phyloP scores from a whole-genome alignment of 2,329 filamentous ascomycete species.

The Fusarium beomiforme region DNA sequence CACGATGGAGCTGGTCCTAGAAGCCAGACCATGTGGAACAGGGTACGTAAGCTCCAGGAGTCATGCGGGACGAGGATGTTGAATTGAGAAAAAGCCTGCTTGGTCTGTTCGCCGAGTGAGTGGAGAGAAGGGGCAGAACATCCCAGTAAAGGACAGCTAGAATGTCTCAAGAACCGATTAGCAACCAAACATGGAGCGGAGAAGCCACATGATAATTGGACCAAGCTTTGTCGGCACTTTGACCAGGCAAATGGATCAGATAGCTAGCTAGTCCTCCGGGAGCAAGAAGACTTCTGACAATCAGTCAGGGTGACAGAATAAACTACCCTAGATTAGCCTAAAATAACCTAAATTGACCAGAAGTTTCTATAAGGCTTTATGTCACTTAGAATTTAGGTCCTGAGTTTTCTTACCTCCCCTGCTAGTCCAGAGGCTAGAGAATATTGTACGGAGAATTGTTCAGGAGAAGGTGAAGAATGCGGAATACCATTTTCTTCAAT shows the following conservation, averaged over 20 bases:
- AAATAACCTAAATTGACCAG: too few relatives aligned
- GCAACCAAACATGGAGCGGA: slow-evolving; percentile 34
- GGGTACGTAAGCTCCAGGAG: slow-evolving; percentile 40
- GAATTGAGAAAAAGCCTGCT: slow-evolving; percentile 18
- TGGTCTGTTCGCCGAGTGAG: slow-evolving; percentile 29
- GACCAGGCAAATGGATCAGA: slow-evolving; percentile 5
- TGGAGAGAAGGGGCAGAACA: slow-evolving; percentile 31
- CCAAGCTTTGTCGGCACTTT: slow-evolving; percentile 33
- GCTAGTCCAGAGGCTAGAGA: background rate
- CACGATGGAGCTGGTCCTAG: slow-evolving; percentile 19
- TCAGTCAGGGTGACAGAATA: too few relatives aligned
- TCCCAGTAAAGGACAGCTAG: slow-evolving; percentile 37
- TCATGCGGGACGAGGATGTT: slow-evolving; percentile 38
- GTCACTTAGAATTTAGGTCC: too few relatives aligned
- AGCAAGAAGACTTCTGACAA: too few relatives aligned
- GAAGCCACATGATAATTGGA: slow-evolving; percentile 18
- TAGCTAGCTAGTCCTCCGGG: too few relatives aligned
- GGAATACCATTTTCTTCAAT: slow-evolving; percentile 1
- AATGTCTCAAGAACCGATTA: slow-evolving; percentile 44
- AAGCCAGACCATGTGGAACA: slow-evolving; percentile 37
- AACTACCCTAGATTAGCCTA: too few relatives aligned
- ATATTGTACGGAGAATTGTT: slow-evolving; percentile 7
- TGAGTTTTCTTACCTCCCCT: too few relatives aligned
- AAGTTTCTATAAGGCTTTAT: too few relatives aligned
- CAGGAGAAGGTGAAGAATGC: slow-evolving; percentile 4